phyloP scores from a whole-genome alignment of 179 eudicot genomes.

The Silene noctiflora region DNA sequence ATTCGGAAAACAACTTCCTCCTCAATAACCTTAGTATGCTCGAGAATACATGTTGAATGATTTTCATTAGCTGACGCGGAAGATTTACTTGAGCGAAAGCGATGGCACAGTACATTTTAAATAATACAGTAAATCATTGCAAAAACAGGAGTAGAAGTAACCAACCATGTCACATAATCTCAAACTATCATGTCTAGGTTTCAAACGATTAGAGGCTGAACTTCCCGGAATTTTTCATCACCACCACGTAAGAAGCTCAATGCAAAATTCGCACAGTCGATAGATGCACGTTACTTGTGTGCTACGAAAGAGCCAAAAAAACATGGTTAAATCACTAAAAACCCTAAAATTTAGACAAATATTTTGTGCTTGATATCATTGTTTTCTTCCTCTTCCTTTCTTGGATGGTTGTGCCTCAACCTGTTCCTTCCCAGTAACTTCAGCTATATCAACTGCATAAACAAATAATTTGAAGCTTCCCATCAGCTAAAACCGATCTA shows the following conservation, averaged over 20 bases:
- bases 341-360: conserved; percentile 24
- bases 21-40: too few relatives aligned
- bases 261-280: conserved; percentile 9
- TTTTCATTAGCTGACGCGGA: not conserved
- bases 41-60: not conserved
- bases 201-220: not conserved
- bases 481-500: conserved; percentile 6
- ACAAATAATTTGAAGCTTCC: not conserved
- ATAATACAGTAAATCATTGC: too few relatives aligned
- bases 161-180: not conserved
- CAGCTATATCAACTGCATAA: conserved; percentile 70
- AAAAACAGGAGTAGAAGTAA: too few relatives aligned
- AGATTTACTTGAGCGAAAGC: too few relatives aligned
- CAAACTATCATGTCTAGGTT: not conserved
- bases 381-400: conserved; percentile 95
- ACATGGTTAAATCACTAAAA: conserved; percentile 10
- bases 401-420: conserved; percentile 69
- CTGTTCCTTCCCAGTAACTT: conserved; percentile 84
- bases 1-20: too few relatives aligned
- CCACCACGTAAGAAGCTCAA: conserved; percentile 12
- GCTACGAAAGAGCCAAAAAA: not conserved
- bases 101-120: too few relatives aligned
- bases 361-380: conserved; percentile 40
- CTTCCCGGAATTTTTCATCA: not conserved
- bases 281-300: not conserved